Evolutionary conservation across 805 yeast genomes (phyloP), one percentile per base, ranked within the genome.

Genomic region (Saccharomycodes ludwigii): DNA sequence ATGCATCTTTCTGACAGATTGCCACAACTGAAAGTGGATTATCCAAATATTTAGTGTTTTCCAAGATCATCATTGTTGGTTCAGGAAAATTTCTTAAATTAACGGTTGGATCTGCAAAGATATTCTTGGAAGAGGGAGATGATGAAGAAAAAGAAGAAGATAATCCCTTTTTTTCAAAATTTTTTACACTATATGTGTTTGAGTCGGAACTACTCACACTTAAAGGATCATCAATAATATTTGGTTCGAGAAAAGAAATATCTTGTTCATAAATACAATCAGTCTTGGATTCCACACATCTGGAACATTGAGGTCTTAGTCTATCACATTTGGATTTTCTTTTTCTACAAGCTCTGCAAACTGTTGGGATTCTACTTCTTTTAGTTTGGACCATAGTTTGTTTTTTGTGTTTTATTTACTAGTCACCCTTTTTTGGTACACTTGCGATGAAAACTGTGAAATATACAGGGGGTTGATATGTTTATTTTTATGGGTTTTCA

Each of bases 321-420:
- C 49, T 45, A 33, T 52, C 56, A 34, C 58, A 53, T 31, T 47
- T 52, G 1, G 54, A 46, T 36, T 53, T 53, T 1, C 54, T 42
- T 27, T 40, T 41, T 28, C 57, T 33, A 32, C 58, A 53, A 2
- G 47, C 43, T 33, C 47, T 50, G 32, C 58, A 53, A 11, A 53
- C 58, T 4, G 28, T 25, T n/a, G n/a, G n/a, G n/a, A n/a, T n/a
- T n/a, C n/a, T n/a, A n/a, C n/a, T n/a, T n/a, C n/a, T n/a, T n/a
- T n/a, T n/a, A n/a, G n/a, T n/a, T n/a, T n/a, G n/a, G n/a, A n/a
- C n/a, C n/a, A n/a, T n/a, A n/a, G n/a, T n/a, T n/a, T n/a, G n/a
- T n/a, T n/a, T n/a, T n/a, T n/a, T n/a, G n/a, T n/a, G n/a, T n/a
- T n/a, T n/a, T n/a, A n/a, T n/a, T n/a, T n/a, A n/a, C n/a, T n/a